Evolutionary conservation across 2,329 filamentous ascomycete species (phyloP).

Genomic region (Apiospora sp.): DNA sequence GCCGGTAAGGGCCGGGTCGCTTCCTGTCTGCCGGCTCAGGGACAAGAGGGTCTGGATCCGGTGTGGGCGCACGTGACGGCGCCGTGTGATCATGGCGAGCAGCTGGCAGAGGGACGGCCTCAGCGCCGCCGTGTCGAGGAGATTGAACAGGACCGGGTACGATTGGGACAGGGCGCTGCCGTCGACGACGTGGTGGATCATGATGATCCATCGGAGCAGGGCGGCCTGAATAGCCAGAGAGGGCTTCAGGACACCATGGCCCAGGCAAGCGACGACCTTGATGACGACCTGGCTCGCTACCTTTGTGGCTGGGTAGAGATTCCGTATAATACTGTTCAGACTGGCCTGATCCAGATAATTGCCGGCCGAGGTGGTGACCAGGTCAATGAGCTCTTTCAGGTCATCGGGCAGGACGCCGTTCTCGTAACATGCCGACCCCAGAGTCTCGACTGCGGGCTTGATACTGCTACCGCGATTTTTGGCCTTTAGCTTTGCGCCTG

Average conservation of each 20-base stretch:
- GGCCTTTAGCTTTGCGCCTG: conserved; percentile 67
- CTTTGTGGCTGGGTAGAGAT: conserved; percentile 75
- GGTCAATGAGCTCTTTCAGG: conserved; percentile 69
- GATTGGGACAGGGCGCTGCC: conserved; percentile 69
- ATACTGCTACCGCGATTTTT: conserved; percentile 72
- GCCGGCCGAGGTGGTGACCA: conserved; percentile 64
- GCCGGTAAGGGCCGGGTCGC: conserved; percentile 77
- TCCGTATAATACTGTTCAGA: conserved; percentile 72
- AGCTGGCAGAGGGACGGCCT: conserved; percentile 76
- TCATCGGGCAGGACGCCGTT: conserved; percentile 69
- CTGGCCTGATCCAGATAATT: conserved; percentile 80
- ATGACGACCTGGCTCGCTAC: conserved; percentile 69
- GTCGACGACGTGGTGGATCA: conserved; percentile 76
- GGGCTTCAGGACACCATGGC: conserved; percentile 79
- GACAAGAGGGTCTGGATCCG: conserved; percentile 78
- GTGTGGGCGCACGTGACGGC: conserved; percentile 84
- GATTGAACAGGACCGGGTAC: conserved; percentile 81
- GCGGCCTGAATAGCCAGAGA: conserved; percentile 73
- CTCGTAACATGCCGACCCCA: conserved; percentile 71
- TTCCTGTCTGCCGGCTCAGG: conserved; percentile 67
- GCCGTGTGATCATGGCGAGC: conserved; percentile 78
- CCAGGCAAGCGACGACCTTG: conserved; percentile 75
- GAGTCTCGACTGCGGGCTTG: conserved; percentile 68
- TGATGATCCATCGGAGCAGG: conserved; percentile 80
- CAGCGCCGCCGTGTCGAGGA: conserved; percentile 81